phyloP scores from a whole-genome alignment of 2,329 filamentous ascomycete species.

The Monosporascus sp. region DNA sequence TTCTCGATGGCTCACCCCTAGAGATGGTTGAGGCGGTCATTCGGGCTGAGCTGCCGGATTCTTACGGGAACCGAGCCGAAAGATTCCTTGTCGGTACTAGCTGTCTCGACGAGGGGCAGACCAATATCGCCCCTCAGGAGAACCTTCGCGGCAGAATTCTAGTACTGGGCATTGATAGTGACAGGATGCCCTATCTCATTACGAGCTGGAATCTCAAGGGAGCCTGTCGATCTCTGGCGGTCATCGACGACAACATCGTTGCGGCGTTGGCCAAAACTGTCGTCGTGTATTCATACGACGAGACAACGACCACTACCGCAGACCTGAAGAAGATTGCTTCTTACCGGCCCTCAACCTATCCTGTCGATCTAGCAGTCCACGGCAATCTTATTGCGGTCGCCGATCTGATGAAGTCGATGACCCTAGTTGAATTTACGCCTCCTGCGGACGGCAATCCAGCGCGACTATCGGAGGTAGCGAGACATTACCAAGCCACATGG shows the following conservation, averaged over 20 bases:
- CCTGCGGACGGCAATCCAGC: constrained; percentile 53
- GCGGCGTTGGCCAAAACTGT: constrained; percentile 88
- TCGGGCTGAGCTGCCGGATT: constrained; percentile 63
- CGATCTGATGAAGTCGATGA: constrained; percentile 90
- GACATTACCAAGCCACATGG: constrained; percentile 81
- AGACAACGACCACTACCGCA: constrained; percentile 50
- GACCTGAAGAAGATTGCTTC: constrained; percentile 65
- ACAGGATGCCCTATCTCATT: constrained; percentile 68
- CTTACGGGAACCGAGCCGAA: constrained; percentile 55
- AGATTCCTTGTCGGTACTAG: constrained; percentile 90
- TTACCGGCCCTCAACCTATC: constrained; percentile 78
- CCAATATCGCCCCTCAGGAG: constrained; percentile 31
- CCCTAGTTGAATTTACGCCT: constrained; percentile 66
- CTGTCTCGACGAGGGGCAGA: constrained; percentile 60
- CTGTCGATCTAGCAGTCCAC: constrained; percentile 72
- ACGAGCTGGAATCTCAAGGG: constrained; percentile 67
- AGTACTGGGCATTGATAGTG: constrained; percentile 74
- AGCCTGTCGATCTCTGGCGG: constrained; percentile 71
- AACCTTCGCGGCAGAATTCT: constrained; percentile 71
- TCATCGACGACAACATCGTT: constrained; percentile 72
- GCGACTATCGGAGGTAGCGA: constrained; percentile 65
- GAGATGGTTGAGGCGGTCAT: constrained; percentile 86
- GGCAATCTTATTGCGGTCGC: constrained; percentile 75
- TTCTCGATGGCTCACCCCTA: constrained; percentile 44
- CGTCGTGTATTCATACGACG: constrained; percentile 49